Base-by-base conservation (phyloP, 371 early-diverging fungal species). In the Mycotypha africana region DNA sequence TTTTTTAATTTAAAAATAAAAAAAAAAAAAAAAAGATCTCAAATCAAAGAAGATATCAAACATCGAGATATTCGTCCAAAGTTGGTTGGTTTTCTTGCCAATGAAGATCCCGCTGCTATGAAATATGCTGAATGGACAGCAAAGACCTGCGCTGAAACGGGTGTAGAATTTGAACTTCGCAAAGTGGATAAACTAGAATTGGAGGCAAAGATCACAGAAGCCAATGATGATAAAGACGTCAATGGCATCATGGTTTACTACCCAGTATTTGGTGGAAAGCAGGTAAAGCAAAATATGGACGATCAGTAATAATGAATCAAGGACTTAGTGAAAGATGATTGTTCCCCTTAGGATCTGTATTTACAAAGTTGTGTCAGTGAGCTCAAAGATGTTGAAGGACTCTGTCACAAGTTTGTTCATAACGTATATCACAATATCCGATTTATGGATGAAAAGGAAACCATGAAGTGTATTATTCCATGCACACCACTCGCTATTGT, bases 211-310 rank as follows among this genome's bases (percentile, higher is more conserved):
- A 85, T 96, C 49, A 70, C 85, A 23, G 89, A 88, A 38, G 95
- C 95, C 23, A 97, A 97, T 70, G 68, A 79, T 49, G 97, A 96
- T 47, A 49, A 58, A 12, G 49, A 43, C 1, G 88, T 95, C 17
- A 83, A 93, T 60, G 97, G 95, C 25, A 94, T 95, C 56, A 88
- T 95, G 82, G 91, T 96, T 33, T 91, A 92, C 67, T 97, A 95
- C 58, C 95, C 96, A 3, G 95, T 95, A 12, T 95, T 91, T 74
- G 92, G 91, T 23, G 88, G 86, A 47, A 79, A 88, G 32, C 92
- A 90, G 79, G 85, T 84, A 74, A 42, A 16, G 16, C 45, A 48
- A 47, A 36, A 32, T 11, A 39, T 28, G 12, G 23, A 21, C 16
- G 41, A 20, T 31, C 15, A 19, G 19, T 4, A 12, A n/a, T n/a